phyloP scores from a whole-genome alignment of 148 eudicot species.

The Fagopyrum esculentum region DNA sequence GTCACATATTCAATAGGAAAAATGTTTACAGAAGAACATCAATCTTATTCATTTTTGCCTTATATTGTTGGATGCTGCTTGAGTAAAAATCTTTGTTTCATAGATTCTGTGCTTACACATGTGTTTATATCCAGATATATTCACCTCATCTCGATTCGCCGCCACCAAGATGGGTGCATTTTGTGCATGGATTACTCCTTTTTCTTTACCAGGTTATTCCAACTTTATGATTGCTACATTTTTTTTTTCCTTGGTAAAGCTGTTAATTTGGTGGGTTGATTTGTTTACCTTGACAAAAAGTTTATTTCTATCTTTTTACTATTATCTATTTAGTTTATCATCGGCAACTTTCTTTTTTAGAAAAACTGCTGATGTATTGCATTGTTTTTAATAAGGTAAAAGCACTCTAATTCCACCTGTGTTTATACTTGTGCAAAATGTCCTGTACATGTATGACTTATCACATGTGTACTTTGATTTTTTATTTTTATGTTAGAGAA shows the following conservation, averaged over 20 bases:
- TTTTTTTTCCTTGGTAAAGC: background rate
- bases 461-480: background rate
- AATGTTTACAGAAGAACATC: background rate
- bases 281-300: background rate
- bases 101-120: background rate
- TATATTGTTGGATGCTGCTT: background rate
- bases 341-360: background rate
- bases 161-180: conserved; percentile 97
- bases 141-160: conserved; percentile 90
- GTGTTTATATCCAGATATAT: conserved; percentile 55
- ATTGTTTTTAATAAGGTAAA: background rate
- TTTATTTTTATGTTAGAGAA: background rate
- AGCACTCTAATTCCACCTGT: background rate
- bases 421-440: background rate
- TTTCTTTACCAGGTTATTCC: conserved; percentile 84
- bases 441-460: background rate
- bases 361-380: background rate
- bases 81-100: background rate
- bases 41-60: background rate
- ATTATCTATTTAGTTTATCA: background rate
- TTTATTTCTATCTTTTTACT: background rate
- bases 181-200: conserved; percentile 88
- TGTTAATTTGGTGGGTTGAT: background rate
- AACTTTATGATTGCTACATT: background rate
- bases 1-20: background rate